Base-by-base conservation (phyloP, 2,329 filamentous ascomycete species). In the Pestalotiopsis sp. region DNA sequence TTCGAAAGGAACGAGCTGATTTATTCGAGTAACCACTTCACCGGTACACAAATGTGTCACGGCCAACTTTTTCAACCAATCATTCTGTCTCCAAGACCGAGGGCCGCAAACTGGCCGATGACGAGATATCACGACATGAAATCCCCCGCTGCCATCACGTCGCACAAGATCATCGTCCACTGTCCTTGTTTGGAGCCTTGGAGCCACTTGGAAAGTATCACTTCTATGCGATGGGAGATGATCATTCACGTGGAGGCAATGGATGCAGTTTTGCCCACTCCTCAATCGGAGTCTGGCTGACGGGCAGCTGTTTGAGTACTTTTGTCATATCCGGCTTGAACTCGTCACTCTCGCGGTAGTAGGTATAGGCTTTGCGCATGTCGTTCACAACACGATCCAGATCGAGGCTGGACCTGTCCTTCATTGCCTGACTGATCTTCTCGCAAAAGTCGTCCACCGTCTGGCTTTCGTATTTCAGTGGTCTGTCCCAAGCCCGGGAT, bases 361-460 rank as follows among this genome's bases (percentile, higher is more conserved):
- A 80, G 6, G 80, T 80, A 71, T 82, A 81, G 9, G 80, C 80
- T 71, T 76, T 80, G 71, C 78, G 80, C 81, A 81, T 82, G 74
- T 82, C 78, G 23, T 69, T 75, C 11, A 81, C 72, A 31, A 81
- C 74, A 13, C 70, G 71, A 12, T 80, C 79, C 4, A 72, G 75
- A n/a, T 81, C 77, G n/a, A 81, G 65, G 6, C 78, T 76, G 5
- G 75, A 71, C 39, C 80, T 69, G 23, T 75, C 73, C 67, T 76
- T 69, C 80, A 82, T 81, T 11, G 76, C 75, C 65, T 72, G 66
- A 57, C 73, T 73, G 67, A 78, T 77, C 65, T 72, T 72, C 58
- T 73, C 72, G 65, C 74, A 77, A 57, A 78, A 78, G 67, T 78
- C 76, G 20, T 75, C 72, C 9, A 78, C 76, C 9, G 74, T 77